Evolutionary conservation across 2,329 filamentous ascomycete species (phyloP).

Genomic region (Exophiala aquamarina): DNA sequence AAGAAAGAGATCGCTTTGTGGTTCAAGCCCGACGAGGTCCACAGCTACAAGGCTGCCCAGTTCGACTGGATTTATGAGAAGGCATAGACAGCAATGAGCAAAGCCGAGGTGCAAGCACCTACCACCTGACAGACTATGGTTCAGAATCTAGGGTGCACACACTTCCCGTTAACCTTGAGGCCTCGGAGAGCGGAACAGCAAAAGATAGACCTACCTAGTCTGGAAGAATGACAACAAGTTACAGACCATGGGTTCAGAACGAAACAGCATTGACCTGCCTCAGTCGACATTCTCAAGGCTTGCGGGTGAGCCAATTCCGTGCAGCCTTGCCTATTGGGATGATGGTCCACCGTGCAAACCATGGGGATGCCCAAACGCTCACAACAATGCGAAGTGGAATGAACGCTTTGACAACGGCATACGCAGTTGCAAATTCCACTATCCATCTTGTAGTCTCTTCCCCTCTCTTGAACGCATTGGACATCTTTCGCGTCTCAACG

Average conservation of each 20-base stretch:
- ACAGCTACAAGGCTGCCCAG: constrained; percentile 80
- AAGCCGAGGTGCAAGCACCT: no score
- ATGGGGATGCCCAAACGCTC: constrained; percentile 88
- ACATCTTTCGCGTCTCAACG: constrained; percentile 7
- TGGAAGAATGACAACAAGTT: neutral
- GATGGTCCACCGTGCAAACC: constrained; percentile 74
- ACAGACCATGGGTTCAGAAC: neutral
- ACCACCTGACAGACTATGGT: neutral
- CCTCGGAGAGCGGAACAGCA: no score
- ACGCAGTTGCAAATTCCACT: constrained; percentile 78
- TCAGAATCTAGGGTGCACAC: neutral
- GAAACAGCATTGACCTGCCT: no score
- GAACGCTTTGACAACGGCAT: constrained; percentile 83
- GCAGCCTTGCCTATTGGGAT: constrained; percentile 48
- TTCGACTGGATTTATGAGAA: constrained; percentile 99
- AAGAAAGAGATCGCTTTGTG: constrained; percentile 99
- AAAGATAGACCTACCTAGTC: no score
- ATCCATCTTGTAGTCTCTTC: constrained; percentile 54
- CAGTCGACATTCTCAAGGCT: no score
- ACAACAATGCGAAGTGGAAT: constrained; percentile 72
- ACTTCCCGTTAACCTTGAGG: no score
- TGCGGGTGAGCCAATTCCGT: no score
- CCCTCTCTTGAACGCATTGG: constrained; percentile 31
- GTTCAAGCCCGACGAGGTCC: constrained; percentile 88
- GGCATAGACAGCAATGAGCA: constrained; percentile 52